Evolutionary conservation across 768 basidiomycete species (phyloP).

Genomic region (Trametes maxima): DNA sequence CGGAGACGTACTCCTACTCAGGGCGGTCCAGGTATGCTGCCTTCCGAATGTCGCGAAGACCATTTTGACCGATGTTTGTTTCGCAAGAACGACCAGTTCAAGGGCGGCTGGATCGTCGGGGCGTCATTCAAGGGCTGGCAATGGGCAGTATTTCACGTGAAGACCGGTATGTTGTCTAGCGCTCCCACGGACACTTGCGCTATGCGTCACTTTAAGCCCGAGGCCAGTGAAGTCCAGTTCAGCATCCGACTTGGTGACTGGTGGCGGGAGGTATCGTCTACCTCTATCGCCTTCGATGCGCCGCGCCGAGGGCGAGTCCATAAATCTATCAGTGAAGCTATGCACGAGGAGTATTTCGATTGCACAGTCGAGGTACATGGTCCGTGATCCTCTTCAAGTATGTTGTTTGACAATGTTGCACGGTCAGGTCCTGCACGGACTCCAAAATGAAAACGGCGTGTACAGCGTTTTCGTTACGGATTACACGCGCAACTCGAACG

Average conservation of each 20-base stretch:
- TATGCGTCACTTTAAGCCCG: constrained; percentile 20
- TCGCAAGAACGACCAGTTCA: constrained; percentile 38
- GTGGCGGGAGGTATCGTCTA: constrained; percentile 29
- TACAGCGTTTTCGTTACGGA: constrained; percentile 66
- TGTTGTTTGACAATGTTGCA: not conserved
- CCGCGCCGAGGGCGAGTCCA: constrained; percentile 14
- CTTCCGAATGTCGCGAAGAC: not conserved
- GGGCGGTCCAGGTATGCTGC: constrained; percentile 19
- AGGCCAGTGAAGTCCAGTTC: constrained; percentile 24
- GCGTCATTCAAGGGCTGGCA: constrained; percentile 48
- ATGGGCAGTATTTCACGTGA: constrained; percentile 58
- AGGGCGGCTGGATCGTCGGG: constrained; percentile 42
- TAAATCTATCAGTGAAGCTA: constrained; percentile 28
- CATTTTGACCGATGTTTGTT: not conserved
- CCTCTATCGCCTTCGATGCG: not conserved
- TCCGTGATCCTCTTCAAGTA: not conserved
- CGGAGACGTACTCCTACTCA: constrained; percentile 46
- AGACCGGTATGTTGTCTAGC: constrained; percentile 40
- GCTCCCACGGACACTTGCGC: constrained; percentile 1
- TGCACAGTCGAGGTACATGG: constrained; percentile 48
- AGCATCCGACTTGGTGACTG: constrained; percentile 31
- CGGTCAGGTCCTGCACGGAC: constrained; percentile 51
- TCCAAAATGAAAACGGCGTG: constrained; percentile 40
- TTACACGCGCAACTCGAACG: constrained; percentile 50
- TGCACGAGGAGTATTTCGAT: constrained; percentile 30